Evolutionary conservation across 257 asterid species (phyloP).

Genomic region (Plectranthus barbatus): DNA sequence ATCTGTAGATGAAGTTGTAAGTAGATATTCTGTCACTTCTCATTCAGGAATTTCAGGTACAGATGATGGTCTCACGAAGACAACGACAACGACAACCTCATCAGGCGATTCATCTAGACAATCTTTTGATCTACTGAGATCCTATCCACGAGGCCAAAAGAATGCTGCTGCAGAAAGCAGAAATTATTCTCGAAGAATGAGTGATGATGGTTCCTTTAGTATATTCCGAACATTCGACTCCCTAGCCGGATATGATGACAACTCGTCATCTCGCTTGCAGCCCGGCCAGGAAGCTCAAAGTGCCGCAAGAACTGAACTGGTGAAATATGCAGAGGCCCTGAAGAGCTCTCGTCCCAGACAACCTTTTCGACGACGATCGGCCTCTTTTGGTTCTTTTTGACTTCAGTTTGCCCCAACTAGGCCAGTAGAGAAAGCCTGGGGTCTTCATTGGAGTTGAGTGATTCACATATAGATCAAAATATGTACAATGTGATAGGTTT

Average conservation of each 20-base stretch:
- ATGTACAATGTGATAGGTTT: slow-evolving; percentile 6
- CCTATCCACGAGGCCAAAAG: slow-evolving; percentile 29
- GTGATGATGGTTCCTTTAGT: slow-evolving; percentile 33
- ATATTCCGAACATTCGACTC: slow-evolving; percentile 33
- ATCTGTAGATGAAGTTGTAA: slow-evolving; percentile 25
- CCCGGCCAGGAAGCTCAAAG: slow-evolving; percentile 30
- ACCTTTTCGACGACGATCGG: slow-evolving; percentile 36
- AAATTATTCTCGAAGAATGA: slow-evolving; percentile 25
- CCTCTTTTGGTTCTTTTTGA: slow-evolving; percentile 46
- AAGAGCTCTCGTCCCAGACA: slow-evolving; percentile 37
- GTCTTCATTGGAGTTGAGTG: neutral
- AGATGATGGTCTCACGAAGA: slow-evolving; percentile 20
- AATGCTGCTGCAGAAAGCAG: slow-evolving; percentile 25
- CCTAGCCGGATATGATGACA: slow-evolving; percentile 12
- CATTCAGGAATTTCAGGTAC: slow-evolving; percentile 14
- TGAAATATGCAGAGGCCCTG: slow-evolving; percentile 73
- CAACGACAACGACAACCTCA: slow-evolving; percentile 35
- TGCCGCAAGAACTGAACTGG: slow-evolving; percentile 43
- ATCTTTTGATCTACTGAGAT: slow-evolving; percentile 43
- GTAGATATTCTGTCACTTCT: slow-evolving; percentile 21
- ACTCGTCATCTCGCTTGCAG: slow-evolving; percentile 10
- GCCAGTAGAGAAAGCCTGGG: neutral
- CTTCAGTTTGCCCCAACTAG: neutral
- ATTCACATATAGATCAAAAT: neutral
- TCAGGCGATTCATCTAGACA: slow-evolving; percentile 36